Conservation (phyloP, 768 basidiomycete genomes). For the Auricularia heimuer region DNA sequence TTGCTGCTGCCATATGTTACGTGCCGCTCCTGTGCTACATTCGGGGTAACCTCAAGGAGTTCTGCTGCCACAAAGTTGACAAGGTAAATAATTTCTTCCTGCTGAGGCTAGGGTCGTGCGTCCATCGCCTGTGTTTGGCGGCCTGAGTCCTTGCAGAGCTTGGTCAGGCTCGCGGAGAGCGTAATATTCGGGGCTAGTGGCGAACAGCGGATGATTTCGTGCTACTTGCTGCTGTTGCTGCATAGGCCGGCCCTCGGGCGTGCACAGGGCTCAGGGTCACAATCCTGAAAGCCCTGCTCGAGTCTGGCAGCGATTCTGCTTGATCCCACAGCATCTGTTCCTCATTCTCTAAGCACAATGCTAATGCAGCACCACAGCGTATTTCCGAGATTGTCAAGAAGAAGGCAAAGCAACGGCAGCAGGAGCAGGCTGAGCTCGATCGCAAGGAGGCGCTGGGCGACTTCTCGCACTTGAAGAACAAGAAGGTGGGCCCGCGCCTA, state of each 20-base stretch:
- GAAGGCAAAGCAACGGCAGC: constrained; percentile 76
- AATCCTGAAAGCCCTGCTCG: too few species aligned
- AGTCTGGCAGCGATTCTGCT: too few species aligned
- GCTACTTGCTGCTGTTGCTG: too few species aligned
- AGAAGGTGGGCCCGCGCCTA: constrained; percentile 64
- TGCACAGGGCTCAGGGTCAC: too few species aligned
- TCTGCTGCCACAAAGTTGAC: constrained; percentile 97
- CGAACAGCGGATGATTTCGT: too few species aligned
- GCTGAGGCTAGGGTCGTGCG: background rate
- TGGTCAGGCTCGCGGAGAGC: too few species aligned
- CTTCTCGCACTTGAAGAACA: constrained; percentile 83
- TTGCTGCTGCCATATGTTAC: constrained; percentile 79
- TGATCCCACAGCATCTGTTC: too few species aligned
- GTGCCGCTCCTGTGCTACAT: constrained; percentile 93
- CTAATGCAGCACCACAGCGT: constrained; percentile 38
- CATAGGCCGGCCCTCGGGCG: too few species aligned
- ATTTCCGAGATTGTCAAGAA: constrained; percentile 90
- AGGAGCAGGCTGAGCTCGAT: constrained; percentile 69
- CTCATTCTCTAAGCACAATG: too few species aligned
- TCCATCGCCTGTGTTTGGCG: too few species aligned
- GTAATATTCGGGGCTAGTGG: too few species aligned
- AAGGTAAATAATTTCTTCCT: constrained; percentile 44
- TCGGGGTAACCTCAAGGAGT: constrained; percentile 97
- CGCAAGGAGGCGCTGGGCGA: constrained; percentile 89
- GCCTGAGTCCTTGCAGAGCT: too few species aligned